A percentile compares a stretch with the other conserved stretches of the same genome.
phyloP scores from a whole-genome alignment of 1,284 basidiomycete species.

The Ceratobasidium papillatum region DNA sequence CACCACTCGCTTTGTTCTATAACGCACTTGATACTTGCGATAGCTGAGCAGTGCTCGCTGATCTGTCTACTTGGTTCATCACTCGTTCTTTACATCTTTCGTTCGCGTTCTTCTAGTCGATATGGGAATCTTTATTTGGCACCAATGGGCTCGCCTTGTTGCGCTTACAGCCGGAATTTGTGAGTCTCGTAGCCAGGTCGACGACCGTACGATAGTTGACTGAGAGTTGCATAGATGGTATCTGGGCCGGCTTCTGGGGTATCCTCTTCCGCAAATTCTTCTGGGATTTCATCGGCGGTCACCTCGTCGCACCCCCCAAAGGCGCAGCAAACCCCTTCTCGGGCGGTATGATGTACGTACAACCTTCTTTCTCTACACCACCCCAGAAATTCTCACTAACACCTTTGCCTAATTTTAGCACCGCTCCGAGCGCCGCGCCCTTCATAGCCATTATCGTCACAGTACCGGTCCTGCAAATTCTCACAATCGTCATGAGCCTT shows the following conservation, averaged over 20 bases:
- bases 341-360: slow-evolving; percentile 79
- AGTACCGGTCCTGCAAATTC: slow-evolving; percentile 72
- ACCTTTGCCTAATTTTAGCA: slow-evolving; percentile 56
- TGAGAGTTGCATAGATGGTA: slow-evolving; percentile 62
- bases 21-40: slow-evolving; percentile 11
- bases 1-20: not conserved
- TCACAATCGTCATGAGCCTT: slow-evolving; percentile 67
- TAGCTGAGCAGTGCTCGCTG: slow-evolving; percentile 32
- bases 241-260: slow-evolving; percentile 82
- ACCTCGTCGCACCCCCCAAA: slow-evolving; percentile 39
- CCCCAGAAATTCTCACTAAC: not conserved
- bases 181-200: slow-evolving; percentile 57
- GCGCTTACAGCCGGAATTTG: slow-evolving; percentile 76
- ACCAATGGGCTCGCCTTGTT: slow-evolving; percentile 77
- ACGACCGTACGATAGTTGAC: slow-evolving; percentile 12
- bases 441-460: slow-evolving; percentile 80
- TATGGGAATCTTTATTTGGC: slow-evolving; percentile 87
- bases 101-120: not conserved
- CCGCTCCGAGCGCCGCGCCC: slow-evolving; percentile 65
- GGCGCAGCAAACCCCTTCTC: slow-evolving; percentile 55
- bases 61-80: slow-evolving; percentile 45
- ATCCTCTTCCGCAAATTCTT: slow-evolving; percentile 89
- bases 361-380: not conserved
- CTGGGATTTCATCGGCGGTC: slow-evolving; percentile 67
- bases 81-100: slow-evolving; percentile 45